These are phyloP conservation scores for Nakaseomyces bracarensis DNA, from an alignment of 1,139 yeast species.

Conservation along the genomic window DNA sequence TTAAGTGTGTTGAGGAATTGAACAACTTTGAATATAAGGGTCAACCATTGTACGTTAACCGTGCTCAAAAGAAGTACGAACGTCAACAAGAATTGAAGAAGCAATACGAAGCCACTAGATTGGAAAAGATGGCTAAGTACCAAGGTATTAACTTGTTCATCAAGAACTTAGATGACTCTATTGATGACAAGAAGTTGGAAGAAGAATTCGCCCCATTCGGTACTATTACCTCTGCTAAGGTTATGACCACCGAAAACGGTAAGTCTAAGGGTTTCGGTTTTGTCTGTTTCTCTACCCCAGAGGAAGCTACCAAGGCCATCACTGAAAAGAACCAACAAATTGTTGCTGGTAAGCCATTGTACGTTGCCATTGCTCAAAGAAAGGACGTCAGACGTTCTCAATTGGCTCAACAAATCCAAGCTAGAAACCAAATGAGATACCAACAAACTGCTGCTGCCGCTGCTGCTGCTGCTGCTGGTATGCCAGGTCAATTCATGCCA, in stretches of 20 bases:
- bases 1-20: slow-evolving; percentile 83
- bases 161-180: slow-evolving; percentile 90
- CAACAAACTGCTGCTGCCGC: slow-evolving; percentile 82
- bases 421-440: slow-evolving; percentile 97
- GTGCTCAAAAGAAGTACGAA: slow-evolving; percentile 99
- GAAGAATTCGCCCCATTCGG: slow-evolving; percentile 95
- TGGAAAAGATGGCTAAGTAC: slow-evolving; percentile 88
- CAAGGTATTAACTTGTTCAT: slow-evolving; percentile 96
- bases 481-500: slow-evolving; percentile 93
- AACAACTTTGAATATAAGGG: slow-evolving; percentile 82
- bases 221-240: slow-evolving; percentile 90
- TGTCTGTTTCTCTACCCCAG: slow-evolving; percentile 96
- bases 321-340: slow-evolving; percentile 98
- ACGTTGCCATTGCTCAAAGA: slow-evolving; percentile 98
- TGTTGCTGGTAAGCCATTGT: slow-evolving; percentile 92
- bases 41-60: slow-evolving; percentile 86
- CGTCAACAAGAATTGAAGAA: slow-evolving; percentile 94
- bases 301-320: slow-evolving; percentile 98
- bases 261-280: slow-evolving; percentile 98
- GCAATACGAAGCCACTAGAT: slow-evolving; percentile 88
- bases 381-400: slow-evolving; percentile 97
- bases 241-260: slow-evolving; percentile 91
- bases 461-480: slow-evolving; percentile 43
- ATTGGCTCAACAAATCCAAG: slow-evolving; percentile 95
- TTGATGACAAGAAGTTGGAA: slow-evolving; percentile 84